Evolutionary conservation across 2,329 filamentous ascomycete genomes (phyloP).

Genomic region (Xylariaceae sp.): DNA sequence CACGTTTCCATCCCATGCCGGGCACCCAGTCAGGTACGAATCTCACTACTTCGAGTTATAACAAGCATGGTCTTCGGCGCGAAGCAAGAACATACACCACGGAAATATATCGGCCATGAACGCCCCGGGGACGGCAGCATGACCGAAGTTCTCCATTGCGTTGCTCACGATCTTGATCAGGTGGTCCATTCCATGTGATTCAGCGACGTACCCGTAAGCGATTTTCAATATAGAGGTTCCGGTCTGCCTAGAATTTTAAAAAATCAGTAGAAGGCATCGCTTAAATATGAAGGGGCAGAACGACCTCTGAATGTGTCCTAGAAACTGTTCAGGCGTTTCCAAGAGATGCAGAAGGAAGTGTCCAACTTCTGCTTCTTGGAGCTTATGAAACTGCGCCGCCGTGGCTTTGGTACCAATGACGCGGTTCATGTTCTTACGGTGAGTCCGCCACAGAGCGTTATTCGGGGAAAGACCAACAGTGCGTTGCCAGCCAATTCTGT

Average conservation of each 20-base stretch:
- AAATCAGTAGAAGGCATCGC: conserved; percentile 18
- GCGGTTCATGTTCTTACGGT: conserved; percentile 14
- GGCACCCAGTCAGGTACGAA: conserved; percentile 15
- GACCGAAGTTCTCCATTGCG: conserved; percentile 24
- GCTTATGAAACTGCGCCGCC: conserved; percentile 6
- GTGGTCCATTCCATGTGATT: conserved; percentile 22
- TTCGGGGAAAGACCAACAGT: conserved; percentile 9
- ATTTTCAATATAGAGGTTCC: conserved; percentile 28
- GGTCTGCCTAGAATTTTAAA: background rate
- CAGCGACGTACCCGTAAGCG: conserved; percentile 28
- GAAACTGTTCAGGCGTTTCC: conserved; percentile 4
- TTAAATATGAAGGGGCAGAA: background rate
- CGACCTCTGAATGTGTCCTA: conserved; percentile 17
- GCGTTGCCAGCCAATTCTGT: conserved; percentile 16
- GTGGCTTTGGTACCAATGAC: conserved; percentile 10
- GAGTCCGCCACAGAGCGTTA: conserved; percentile 9
- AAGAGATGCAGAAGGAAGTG: conserved; percentile 18
- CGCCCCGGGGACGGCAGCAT: conserved; percentile 23
- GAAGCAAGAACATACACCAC: background rate
- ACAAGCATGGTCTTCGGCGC: too few species aligned
- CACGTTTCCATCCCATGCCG: conserved; percentile 9
- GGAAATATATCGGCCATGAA: conserved; percentile 31
- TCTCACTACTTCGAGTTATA: background rate
- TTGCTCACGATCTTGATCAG: conserved; percentile 1
- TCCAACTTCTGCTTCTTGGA: conserved; percentile 10